Evolutionary conservation across 129 eudicot genomes (phyloP).

Genomic region (Saussurea involucrata): DNA sequence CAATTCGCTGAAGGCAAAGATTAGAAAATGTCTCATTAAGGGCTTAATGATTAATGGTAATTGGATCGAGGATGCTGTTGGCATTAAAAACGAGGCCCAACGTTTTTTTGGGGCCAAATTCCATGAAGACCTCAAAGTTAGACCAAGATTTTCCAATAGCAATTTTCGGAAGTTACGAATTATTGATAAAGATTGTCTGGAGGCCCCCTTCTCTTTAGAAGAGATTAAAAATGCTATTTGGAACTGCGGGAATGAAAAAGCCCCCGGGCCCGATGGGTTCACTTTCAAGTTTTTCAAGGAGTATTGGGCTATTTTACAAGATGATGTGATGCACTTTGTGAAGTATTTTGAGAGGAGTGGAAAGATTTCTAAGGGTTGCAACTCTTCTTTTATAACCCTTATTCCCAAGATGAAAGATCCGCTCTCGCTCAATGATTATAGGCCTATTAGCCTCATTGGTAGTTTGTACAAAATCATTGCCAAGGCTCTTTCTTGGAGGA

Average conservation of each 20-base stretch:
- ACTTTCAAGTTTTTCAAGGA: background rate
- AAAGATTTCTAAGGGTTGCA: too few relatives aligned
- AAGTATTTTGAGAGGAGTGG: too few relatives aligned
- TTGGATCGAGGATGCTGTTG: background rate
- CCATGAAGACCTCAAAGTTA: background rate
- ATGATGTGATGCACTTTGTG: too few relatives aligned
- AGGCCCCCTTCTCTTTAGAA: background rate
- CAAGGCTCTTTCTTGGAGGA: too few relatives aligned
- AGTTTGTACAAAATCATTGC: too few relatives aligned
- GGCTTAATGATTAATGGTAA: background rate
- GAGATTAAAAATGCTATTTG: background rate
- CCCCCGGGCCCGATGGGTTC: background rate
- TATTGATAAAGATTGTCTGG: background rate
- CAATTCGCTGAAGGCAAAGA: background rate
- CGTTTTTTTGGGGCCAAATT: background rate
- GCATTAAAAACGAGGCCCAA: background rate
- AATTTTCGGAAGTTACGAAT: background rate
- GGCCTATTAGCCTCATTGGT: too few relatives aligned
- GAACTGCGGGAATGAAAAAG: background rate
- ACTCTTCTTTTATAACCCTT: too few relatives aligned
- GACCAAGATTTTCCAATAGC: background rate
- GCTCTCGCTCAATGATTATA: too few relatives aligned
- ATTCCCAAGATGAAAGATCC: too few relatives aligned
- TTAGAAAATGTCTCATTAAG: background rate
- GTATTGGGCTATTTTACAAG: background rate